Conservation (phyloP, 2,329 filamentous ascomycete genomes). For the Alternaria incomplexa region DNA sequence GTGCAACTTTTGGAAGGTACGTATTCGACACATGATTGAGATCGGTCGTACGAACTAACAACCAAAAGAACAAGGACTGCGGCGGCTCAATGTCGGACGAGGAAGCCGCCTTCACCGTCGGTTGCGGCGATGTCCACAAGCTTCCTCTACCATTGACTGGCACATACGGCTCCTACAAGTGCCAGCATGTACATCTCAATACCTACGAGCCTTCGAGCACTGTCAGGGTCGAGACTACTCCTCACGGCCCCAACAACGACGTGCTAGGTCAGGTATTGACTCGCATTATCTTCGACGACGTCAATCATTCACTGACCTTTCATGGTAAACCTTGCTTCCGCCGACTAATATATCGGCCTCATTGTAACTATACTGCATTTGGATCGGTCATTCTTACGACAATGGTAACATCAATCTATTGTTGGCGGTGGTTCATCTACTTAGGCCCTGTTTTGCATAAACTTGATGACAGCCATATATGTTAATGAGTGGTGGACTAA, state of each 20-base stretch:
- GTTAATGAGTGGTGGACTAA: not conserved
- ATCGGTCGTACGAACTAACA: not conserved
- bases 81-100: not conserved
- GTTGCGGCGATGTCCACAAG: not conserved
- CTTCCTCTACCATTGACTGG: not conserved
- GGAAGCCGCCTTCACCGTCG: not conserved
- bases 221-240: not conserved
- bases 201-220: not conserved
- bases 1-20: slow-evolving; percentile 18
- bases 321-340: not conserved
- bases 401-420: not conserved
- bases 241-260: not conserved
- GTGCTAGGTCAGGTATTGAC: not conserved
- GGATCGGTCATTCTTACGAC: not conserved
- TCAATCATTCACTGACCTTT: not conserved
- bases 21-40: not conserved
- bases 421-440: not conserved
- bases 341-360: not conserved
- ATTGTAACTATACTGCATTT: not conserved
- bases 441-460: too few relatives aligned
- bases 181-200: not conserved
- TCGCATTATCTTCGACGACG: not conserved
- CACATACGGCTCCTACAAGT: not conserved
- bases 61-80: not conserved
- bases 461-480: not conserved